Evolutionary conservation across 2,329 filamentous ascomycete species (phyloP), one percentile per base, ranked within the genome.

Genomic region (Hymenoscyphus linearis): DNA sequence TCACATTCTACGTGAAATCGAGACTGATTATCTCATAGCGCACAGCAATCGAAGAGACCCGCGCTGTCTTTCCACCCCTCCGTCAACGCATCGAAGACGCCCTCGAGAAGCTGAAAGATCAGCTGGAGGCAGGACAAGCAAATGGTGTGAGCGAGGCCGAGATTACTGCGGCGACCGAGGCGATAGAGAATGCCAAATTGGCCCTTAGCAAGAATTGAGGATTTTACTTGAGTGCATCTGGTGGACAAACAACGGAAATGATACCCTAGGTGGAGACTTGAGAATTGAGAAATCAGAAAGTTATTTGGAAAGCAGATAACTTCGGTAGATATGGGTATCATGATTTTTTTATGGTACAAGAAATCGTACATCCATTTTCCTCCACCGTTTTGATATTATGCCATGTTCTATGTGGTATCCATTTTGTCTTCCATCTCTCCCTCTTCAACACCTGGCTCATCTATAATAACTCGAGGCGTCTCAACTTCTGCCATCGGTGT

Each of bases 21-120:
- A 50, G 13, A 50, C 14, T 26, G 18, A 54, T 52, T 12, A 9
- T n/a, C 18, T 22, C 35, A 52, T 47, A 73, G 71, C 67, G 69
- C 4, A 63, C 66, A 2, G 93, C 90, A 25, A 79, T 92, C n/a
- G 86, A 92, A 66, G 90, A 99, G 77, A 98, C 95, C 9, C 89
- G 89, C 73, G 89, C 86, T 60, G 85, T 98, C 31, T 89, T 98
- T 69, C 87, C 82, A 2, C 85, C 85, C 1, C 77, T 98, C 66
- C 83, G 83, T 69, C 74, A 84, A 71, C 88, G 90, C 71, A 91
- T 97, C 68, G 76, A 76, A 53, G 85, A 88, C 60, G 88, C 91
- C 1, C 78, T 93, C 47, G 79, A 82, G 61, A 90, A 87, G 72
- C 79, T 97, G 55, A 86, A 96, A 76, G 83, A 88, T 67, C 82